A percentile compares a stretch with the other conserved stretches of the same genome.
phyloP scores from a whole-genome alignment of 768 basidiomycete species.

The Coprinopsis marcescibilis region DNA sequence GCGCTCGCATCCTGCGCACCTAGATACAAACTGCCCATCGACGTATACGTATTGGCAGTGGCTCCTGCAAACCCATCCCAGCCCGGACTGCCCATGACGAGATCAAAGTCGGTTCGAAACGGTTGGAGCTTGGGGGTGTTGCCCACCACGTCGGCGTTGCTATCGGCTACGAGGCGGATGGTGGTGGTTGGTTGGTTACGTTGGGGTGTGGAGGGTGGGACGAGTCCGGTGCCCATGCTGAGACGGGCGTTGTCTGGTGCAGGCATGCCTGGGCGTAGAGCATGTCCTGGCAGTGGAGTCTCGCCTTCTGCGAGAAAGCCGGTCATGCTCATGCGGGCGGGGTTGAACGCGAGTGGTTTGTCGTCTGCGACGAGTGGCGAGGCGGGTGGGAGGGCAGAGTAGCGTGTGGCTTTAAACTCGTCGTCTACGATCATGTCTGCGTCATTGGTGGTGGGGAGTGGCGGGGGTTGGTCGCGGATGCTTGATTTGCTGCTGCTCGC shows the following conservation, averaged over 20 bases:
- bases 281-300: slow-evolving; percentile 55
- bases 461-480: too few species aligned
- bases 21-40: too few species aligned
- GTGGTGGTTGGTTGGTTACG: slow-evolving; percentile 13
- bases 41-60: too few species aligned
- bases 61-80: too few species aligned
- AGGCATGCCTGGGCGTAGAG: slow-evolving; percentile 52
- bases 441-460: slow-evolving; percentile 15
- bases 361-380: slow-evolving; percentile 14
- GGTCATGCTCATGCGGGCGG: slow-evolving; percentile 21
- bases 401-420: slow-evolving; percentile 39
- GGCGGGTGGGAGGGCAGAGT: slow-evolving; percentile 34
- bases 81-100: slow-evolving; percentile 53
- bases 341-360: slow-evolving; percentile 37
- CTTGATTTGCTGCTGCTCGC: too few species aligned
- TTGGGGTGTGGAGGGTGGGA: not conserved
- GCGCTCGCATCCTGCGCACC: too few species aligned
- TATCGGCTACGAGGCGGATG: slow-evolving; percentile 42
- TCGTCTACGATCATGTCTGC: slow-evolving; percentile 30
- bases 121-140: slow-evolving; percentile 62
- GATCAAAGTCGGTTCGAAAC: slow-evolving; percentile 62
- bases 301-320: slow-evolving; percentile 25
- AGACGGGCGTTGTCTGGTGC: slow-evolving; percentile 57
- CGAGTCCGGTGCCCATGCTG: slow-evolving; percentile 43
- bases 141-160: slow-evolving; percentile 10